Conservation (phyloP, 805 yeast genomes). For the Yamadazyma scolyti region DNA sequence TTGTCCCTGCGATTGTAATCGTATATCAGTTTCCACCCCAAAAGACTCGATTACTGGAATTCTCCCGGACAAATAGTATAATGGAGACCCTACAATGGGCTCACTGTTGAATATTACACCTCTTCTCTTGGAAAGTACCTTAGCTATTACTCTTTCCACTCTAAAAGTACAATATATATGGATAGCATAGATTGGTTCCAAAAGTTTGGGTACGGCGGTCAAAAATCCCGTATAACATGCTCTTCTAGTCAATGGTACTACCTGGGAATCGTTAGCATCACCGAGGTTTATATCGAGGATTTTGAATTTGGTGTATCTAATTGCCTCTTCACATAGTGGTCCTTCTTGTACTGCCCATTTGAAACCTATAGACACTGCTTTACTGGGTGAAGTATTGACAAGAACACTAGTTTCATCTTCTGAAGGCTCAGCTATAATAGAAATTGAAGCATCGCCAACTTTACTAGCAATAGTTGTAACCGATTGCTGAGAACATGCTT, state of each 20-base stretch:
- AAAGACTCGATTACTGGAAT: conserved; percentile 88
- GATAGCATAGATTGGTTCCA: conserved; percentile 78
- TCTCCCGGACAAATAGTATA: conserved; percentile 56
- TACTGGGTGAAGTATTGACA: too few relatives aligned
- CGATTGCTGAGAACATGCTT: conserved; percentile 66
- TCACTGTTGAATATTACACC: conserved; percentile 46
- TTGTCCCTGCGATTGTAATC: conserved; percentile 74
- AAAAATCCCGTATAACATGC: conserved; percentile 82
- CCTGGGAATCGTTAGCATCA: conserved; percentile 56
- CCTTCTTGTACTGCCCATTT: conserved; percentile 83
- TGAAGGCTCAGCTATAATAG: conserved; percentile 76
- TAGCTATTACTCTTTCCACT: conserved; percentile 46
- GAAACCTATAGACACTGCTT: conserved; percentile 75
- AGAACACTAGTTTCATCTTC: conserved; percentile 41
- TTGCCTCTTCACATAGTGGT: conserved; percentile 85
- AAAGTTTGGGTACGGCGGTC: conserved; percentile 69
- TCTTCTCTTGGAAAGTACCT: conserved; percentile 58
- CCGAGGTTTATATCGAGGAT: conserved; percentile 57
- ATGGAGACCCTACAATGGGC: conserved; percentile 71
- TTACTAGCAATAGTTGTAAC: conserved; percentile 65
- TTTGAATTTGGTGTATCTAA: conserved; percentile 66
- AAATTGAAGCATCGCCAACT: conserved; percentile 52
- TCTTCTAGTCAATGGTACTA: conserved; percentile 76
- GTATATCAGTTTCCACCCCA: conserved; percentile 84
- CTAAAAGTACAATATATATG: conserved; percentile 52